These are phyloP conservation scores for Vinca major DNA, from an alignment of 305 asterid genomes.

Conservation along the genomic window DNA sequence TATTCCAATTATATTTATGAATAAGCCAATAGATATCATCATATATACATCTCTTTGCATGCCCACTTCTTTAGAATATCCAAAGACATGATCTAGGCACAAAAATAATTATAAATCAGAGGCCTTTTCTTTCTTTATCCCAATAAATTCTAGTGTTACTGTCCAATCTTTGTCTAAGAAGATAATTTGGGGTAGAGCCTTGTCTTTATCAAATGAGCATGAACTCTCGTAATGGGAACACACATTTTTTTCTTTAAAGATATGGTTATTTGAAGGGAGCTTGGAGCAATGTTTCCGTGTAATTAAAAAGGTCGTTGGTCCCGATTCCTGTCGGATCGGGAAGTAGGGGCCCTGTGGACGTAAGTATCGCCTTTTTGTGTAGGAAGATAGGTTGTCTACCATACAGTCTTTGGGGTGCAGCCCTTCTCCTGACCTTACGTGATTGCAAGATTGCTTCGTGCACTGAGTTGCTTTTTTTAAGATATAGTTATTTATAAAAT, in stretches of 20 bases:
- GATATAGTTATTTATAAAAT: background rate
- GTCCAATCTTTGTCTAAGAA: background rate
- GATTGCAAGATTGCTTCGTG: no score
- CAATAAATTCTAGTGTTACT: background rate
- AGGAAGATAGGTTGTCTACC: no score
- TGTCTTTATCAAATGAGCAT: background rate
- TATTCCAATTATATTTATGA: constrained; percentile 43
- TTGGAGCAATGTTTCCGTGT: no score
- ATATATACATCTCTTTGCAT: constrained; percentile 2
- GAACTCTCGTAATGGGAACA: background rate
- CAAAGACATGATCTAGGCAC: constrained; percentile 10
- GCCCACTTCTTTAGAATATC: constrained; percentile 20
- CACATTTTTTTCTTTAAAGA: background rate
- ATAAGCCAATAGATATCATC: constrained; percentile 35
- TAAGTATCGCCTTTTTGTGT: no score
- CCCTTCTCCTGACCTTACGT: no score
- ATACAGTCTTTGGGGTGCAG: no score
- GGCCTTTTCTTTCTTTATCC: background rate
- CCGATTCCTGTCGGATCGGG: no score
- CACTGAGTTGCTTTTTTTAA: no score
- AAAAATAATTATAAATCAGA: no score
- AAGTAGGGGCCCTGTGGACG: no score
- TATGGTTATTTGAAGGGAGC: no score
- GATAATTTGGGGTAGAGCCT: background rate
- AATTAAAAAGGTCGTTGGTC: no score